A percentile compares a stretch with the other conserved stretches of the same genome.
Conservation (phyloP, 164 flowering plant species). For the Amborella trichopoda region DNA sequence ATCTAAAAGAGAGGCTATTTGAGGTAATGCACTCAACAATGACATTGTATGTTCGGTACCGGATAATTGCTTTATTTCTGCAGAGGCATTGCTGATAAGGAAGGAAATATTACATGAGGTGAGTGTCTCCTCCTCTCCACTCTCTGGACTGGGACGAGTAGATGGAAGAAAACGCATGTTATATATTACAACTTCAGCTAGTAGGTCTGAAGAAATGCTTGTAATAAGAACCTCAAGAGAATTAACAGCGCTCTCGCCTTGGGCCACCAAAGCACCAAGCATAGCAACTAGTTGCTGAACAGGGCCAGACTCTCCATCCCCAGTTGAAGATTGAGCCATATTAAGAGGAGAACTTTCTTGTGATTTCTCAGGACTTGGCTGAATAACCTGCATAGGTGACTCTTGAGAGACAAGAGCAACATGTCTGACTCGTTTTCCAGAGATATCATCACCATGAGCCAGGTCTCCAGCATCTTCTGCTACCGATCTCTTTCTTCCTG, state of each 20-base stretch:
- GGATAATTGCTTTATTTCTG: conserved; percentile 31
- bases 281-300: conserved; percentile 91
- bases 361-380: conserved; percentile 15
- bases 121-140: conserved; percentile 27
- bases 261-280: conserved; percentile 95
- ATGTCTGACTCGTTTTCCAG: conserved; percentile 50
- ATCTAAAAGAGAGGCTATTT: conserved; percentile 26
- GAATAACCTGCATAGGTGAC: conserved; percentile 7
- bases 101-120: conserved; percentile 17
- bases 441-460: conserved; percentile 23
- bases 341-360: conserved; percentile 15
- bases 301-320: conserved; percentile 45
- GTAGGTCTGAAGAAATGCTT: conserved; percentile 86
- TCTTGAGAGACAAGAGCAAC: conserved; percentile 28
- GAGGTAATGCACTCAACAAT: conserved; percentile 33
- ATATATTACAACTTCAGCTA: conserved; percentile 89
- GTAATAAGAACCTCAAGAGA: conserved; percentile 79
- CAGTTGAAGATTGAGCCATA: conserved; percentile 16
- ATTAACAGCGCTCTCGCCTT: conserved; percentile 82
- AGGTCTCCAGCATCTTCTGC: conserved; percentile 21
- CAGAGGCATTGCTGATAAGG: conserved; percentile 23
- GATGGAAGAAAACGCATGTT: conserved; percentile 75
- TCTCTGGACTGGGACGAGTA: conserved; percentile 31
- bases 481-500: conserved; percentile 51
- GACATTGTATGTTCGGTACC: conserved; percentile 35